These are phyloP conservation scores for Cystobasidium sp. DNA, from an alignment of 1,284 basidiomycete species.

Conservation along the genomic window DNA sequence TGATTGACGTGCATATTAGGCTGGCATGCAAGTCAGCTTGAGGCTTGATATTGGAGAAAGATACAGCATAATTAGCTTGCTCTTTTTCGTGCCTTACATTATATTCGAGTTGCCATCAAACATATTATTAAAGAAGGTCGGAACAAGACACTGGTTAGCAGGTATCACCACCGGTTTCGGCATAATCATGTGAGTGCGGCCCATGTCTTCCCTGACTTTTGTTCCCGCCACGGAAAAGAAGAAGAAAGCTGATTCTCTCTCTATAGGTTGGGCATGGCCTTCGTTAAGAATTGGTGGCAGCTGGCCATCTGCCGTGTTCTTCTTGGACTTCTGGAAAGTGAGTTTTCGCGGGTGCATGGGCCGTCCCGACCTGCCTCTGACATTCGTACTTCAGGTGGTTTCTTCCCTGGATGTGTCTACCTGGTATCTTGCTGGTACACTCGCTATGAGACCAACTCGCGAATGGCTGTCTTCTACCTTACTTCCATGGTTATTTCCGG, in stretches of 20 bases:
- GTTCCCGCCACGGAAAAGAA: background rate
- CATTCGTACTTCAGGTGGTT: constrained; percentile 52
- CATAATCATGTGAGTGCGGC: constrained; percentile 34
- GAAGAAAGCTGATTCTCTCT: background rate
- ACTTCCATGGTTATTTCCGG: constrained; percentile 57
- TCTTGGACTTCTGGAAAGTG: constrained; percentile 57
- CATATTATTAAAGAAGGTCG: constrained; percentile 56
- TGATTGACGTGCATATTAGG: background rate
- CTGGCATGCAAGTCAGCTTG: constrained; percentile 54
- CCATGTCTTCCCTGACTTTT: background rate
- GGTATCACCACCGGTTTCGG: constrained; percentile 57
- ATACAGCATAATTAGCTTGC: constrained; percentile 56
- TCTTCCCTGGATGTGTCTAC: constrained; percentile 57
- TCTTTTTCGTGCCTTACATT: constrained; percentile 58
- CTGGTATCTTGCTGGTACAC: constrained; percentile 61
- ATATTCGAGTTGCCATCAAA: constrained; percentile 52
- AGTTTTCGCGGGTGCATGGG: background rate
- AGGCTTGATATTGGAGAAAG: constrained; percentile 55
- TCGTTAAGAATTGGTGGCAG: constrained; percentile 54
- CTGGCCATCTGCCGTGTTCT: constrained; percentile 58
- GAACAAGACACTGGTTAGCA: constrained; percentile 56
- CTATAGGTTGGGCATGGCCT: constrained; percentile 51
- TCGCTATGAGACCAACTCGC: constrained; percentile 58
- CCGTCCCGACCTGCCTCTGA: background rate
- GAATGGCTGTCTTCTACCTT: constrained; percentile 59